phyloP scores from a whole-genome alignment of 306 rosid genomes.

The Prunus mume region DNA sequence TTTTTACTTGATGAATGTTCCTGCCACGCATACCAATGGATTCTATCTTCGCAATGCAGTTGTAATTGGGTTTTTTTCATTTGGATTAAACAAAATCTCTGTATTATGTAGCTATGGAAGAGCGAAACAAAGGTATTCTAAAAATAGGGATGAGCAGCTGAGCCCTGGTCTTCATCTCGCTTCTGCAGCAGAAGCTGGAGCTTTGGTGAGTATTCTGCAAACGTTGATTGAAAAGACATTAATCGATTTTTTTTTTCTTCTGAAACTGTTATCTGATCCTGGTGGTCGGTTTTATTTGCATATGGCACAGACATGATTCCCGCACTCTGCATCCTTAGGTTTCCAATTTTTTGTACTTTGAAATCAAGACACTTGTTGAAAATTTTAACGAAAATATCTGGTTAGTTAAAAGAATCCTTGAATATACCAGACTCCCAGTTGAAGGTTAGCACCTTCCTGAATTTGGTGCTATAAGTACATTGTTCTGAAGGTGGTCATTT shows the following conservation, averaged over 20 bases:
- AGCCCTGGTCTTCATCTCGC: slow-evolving; percentile 83
- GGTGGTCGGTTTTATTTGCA: not conserved
- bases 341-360: not conserved
- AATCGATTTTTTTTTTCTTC: not conserved
- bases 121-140: slow-evolving; percentile 80
- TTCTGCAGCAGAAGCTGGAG: slow-evolving; percentile 98
- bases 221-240: slow-evolving; percentile 15
- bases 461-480: too few species aligned
- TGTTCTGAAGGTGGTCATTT: too few species aligned
- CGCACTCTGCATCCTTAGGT: not conserved
- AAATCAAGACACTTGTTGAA: not conserved
- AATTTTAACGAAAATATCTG: too few species aligned
- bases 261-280: not conserved
- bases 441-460: not conserved
- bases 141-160: slow-evolving; percentile 58
- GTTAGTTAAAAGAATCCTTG: too few species aligned
- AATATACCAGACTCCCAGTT: not conserved
- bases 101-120: slow-evolving; percentile 64
- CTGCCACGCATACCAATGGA: not conserved
- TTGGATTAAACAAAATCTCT: slow-evolving; percentile 1
- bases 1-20: not conserved
- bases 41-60: not conserved
- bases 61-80: not conserved
- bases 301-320: not conserved
- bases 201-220: slow-evolving; percentile 59